Base-by-base conservation (phyloP, 1,284 basidiomycete genomes). In the Ganoderma leucocontextum region DNA sequence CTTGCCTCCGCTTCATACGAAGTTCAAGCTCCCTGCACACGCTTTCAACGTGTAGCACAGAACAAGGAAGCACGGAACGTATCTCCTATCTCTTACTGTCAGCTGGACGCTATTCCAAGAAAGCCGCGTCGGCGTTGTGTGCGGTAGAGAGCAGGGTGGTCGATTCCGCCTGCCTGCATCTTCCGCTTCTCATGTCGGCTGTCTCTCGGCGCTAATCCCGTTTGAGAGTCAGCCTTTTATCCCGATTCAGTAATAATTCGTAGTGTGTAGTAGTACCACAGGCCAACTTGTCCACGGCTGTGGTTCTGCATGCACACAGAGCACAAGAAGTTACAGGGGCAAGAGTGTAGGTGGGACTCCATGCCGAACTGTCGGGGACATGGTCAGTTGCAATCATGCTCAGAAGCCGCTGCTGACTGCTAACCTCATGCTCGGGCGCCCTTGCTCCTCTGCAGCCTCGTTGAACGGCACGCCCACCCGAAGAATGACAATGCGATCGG, bases 31-130 rank as follows among this genome's bases (percentile, higher is more conserved):
- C 42, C 64, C 60, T 62, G 63, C 59, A 60, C 71, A 72, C 71
- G 71, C 64, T 72, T 63, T 47, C 62, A 66, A 53, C 71, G 71
- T 70, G 71, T 65, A 67, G 71, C 69, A 62, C 67, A 62, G 69
- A 66, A 69, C 59, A 35, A 62, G 60, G 52, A 60, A 63, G 29
- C 58, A 38, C 13, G 22, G 17, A 65, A 63, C 64, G 65, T 60
- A 65, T 67, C 64, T 58, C 38, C 42, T 25, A 33, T 17, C 17
- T 25, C 68, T 68, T 70, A 67, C 67, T 65, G 61, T 66, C 62
- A 36, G 35, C 66, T 49, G 62, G 36, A 63, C 62, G 49, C 41
- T 35, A 8, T 60, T 49, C 63, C 66, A 49, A 52, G 66, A 47
- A 59, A 39, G 52, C 33, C 55, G 15, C 39, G 60, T 60, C 25